Evolutionary conservation across 1,139 yeast species (phyloP), one percentile per base, ranked within the genome.

Genomic region (Scheffersomyces lignicola): DNA sequence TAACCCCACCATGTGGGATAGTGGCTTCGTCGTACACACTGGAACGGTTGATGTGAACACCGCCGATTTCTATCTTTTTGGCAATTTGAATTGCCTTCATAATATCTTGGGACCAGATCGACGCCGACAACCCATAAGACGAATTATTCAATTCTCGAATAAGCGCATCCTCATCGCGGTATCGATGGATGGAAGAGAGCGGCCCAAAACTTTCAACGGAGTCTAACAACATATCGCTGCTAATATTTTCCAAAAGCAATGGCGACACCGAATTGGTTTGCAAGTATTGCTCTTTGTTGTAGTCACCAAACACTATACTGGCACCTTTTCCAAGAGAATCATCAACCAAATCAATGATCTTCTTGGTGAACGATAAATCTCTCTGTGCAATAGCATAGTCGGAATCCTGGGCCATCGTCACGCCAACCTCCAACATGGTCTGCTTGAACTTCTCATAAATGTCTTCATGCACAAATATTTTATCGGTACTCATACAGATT

Each of bases 1-100:
- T 76, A 26, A 69, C 62, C 1, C 82, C 83, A 6, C 83, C 83
- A 46, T 77, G 83, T 0, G 82, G 81, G 1, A 70, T 48, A 7
- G 68, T 60, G 3, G 77, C 55, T 43, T 74, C 78, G 41, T 77
- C 83, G 39, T 58, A 65, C 2, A 77, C 51, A 1, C 79, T 73
- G 18, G 69, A 54, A 9, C 65, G 57, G 45, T 77, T 77, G 39
- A 77, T 67, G 48, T 76, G 81, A 13, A 77, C 75, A 2, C 76
- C 73, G 10, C 80, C 80, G 25, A 57, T 44, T 29, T 72, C 72
- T 7, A 75, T 49, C 17, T 35, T 36, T 33, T 53, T 51, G 8
- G 78, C 77, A 12, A 62, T 29, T 3, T 51, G 50, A 26, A 69
- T 47, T 3, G 73, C 83, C 20, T 46, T 47, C 20, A 62, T 47